Evolutionary conservation across 2,329 filamentous ascomycete genomes (phyloP).

Genomic region (Colletotrichum sp.): DNA sequence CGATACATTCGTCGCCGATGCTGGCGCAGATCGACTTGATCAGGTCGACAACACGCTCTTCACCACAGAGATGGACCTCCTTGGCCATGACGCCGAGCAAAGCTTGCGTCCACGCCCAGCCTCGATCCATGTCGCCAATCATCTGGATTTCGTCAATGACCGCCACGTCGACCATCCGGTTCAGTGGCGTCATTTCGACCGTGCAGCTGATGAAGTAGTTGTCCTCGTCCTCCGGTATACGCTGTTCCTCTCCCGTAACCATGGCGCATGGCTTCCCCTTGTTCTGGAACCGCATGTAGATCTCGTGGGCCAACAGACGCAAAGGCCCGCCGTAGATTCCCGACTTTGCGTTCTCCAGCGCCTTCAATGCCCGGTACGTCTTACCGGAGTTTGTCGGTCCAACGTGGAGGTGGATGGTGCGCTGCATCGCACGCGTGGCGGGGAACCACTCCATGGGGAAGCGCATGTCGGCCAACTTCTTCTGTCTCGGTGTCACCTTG

Average conservation of each 20-base stretch:
- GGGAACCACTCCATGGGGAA: slow-evolving; percentile 94
- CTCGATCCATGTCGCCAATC: slow-evolving; percentile 80
- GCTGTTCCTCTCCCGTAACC: slow-evolving; percentile 89
- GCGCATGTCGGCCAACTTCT: slow-evolving; percentile 78
- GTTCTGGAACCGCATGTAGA: slow-evolving; percentile 85
- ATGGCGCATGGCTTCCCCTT: slow-evolving; percentile 80
- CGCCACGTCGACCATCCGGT: slow-evolving; percentile 75
- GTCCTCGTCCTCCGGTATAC: slow-evolving; percentile 64
- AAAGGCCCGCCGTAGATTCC: slow-evolving; percentile 93
- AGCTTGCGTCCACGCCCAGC: slow-evolving; percentile 94
- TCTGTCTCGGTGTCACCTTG: slow-evolving; percentile 62
- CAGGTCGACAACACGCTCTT: slow-evolving; percentile 80
- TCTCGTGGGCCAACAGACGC: slow-evolving; percentile 87
- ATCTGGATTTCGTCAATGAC: slow-evolving; percentile 99
- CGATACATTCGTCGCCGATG: slow-evolving; percentile 80
- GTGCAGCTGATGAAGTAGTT: slow-evolving; percentile 81
- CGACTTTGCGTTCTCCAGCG: slow-evolving; percentile 74
- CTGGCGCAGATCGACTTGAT: slow-evolving; percentile 78
- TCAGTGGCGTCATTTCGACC: slow-evolving; percentile 81
- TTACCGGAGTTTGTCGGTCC: slow-evolving; percentile 98
- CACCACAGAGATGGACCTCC: slow-evolving; percentile 93
- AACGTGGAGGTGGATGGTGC: slow-evolving; percentile 90
- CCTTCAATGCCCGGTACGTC: slow-evolving; percentile 91
- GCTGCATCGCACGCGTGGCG: slow-evolving; percentile 76
- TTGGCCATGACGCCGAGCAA: slow-evolving; percentile 84